Percentiles rank a stretch among this genome's conserved stretches.
These are phyloP conservation scores for Euptelea pleiosperma DNA, from an alignment of 164 flowering plant genomes.

Conservation along the genomic window DNA sequence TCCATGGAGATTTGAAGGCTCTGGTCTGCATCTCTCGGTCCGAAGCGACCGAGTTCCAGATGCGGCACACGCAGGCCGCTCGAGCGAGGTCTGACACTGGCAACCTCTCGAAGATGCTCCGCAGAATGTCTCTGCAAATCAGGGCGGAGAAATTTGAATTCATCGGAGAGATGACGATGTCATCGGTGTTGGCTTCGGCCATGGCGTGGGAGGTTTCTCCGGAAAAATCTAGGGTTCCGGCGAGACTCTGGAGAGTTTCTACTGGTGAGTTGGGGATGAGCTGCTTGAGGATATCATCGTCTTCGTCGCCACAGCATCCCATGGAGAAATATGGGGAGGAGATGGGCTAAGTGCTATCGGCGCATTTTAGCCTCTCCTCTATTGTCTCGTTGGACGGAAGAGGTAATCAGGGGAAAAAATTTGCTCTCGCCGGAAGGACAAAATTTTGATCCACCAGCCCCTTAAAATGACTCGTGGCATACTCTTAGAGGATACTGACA, in stretches of 20 bases:
- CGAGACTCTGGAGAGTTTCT: neutral
- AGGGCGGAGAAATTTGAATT: constrained; percentile 67
- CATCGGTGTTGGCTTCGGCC: neutral
- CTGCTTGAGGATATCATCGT: constrained; percentile 15
- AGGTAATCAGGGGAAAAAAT: too few relatives aligned
- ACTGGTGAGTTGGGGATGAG: neutral
- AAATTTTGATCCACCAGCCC: too few relatives aligned
- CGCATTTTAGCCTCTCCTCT: constrained; percentile 3
- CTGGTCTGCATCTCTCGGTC: constrained; percentile 49
- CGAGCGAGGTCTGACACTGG: constrained; percentile 70
- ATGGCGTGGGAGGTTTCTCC: neutral
- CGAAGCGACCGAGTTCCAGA: constrained; percentile 65
- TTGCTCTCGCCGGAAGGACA: too few relatives aligned
- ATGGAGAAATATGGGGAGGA: neutral
- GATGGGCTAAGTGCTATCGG: neutral
- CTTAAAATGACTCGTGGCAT: too few relatives aligned
- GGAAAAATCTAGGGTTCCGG: neutral
- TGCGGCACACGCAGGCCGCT: constrained; percentile 78
- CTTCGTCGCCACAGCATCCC: constrained; percentile 23
- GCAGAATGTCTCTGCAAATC: constrained; percentile 59
- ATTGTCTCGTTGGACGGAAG: too few relatives aligned
- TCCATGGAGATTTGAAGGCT: constrained; percentile 75
- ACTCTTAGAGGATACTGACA: too few relatives aligned
- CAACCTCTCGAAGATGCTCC: constrained; percentile 57
- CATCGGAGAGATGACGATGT: constrained; percentile 56